These are phyloP conservation scores for Amylostereum areolatum DNA, from an alignment of 1,284 basidiomycete species.

Conservation along the genomic window DNA sequence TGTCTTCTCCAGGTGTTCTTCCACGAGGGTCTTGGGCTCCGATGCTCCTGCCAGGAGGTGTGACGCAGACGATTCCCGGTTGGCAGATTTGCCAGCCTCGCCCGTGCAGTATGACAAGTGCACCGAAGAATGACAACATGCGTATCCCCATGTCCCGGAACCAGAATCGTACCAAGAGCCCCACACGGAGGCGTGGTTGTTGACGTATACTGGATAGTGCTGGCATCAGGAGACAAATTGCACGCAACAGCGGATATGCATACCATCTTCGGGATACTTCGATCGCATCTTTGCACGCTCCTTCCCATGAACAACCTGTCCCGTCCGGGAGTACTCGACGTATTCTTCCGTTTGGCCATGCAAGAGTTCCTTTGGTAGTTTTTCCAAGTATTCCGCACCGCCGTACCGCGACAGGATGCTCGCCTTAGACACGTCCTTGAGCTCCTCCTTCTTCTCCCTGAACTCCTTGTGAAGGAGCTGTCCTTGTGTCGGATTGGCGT, in stretches of 20 bases:
- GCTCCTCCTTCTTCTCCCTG: constrained; percentile 85
- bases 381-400: constrained; percentile 89
- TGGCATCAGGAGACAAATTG: constrained; percentile 1
- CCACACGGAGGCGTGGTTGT: constrained; percentile 95
- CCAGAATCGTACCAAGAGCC: constrained; percentile 88
- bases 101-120: constrained; percentile 94
- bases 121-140: constrained; percentile 87
- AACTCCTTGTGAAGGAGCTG: constrained; percentile 90
- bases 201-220: constrained; percentile 62
- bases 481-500: constrained; percentile 95
- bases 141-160: constrained; percentile 84
- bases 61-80: constrained; percentile 63
- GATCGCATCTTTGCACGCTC: constrained; percentile 81
- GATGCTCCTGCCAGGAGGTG: constrained; percentile 45
- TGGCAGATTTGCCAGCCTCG: constrained; percentile 79
- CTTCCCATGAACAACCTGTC: constrained; percentile 88
- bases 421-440: constrained; percentile 83
- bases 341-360: constrained; percentile 97
- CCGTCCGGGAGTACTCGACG: constrained; percentile 93
- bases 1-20: constrained; percentile 19
- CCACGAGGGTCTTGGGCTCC: constrained; percentile 18
- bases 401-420: constrained; percentile 90
- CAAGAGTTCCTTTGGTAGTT: constrained; percentile 82
- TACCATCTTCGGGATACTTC: constrained; percentile 94
- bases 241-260: constrained; percentile 19